Percentiles rank a stretch among this genome's conserved stretches.
Evolutionary conservation across 1,284 basidiomycete species (phyloP).

Genomic region (Cryptococcus sp.): DNA sequence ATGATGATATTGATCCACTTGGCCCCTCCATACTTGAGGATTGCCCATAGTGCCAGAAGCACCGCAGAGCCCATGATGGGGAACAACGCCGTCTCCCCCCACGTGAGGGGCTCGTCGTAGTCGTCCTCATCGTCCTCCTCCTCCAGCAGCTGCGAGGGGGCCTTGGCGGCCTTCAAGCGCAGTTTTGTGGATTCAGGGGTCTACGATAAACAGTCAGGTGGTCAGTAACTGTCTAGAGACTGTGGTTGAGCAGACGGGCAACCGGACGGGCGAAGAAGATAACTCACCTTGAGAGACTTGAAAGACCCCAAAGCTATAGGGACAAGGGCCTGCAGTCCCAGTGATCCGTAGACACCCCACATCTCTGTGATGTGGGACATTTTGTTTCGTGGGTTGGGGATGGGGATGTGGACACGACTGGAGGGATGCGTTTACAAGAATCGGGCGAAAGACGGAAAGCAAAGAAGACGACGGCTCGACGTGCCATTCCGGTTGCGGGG

Average conservation of each 20-base stretch:
- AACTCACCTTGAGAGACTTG: slow-evolving; percentile 45
- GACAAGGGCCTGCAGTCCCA: slow-evolving; percentile 43
- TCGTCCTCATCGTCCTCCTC: slow-evolving; percentile 39
- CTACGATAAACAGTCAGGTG: slow-evolving; percentile 23
- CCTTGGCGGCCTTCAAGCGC: slow-evolving; percentile 13
- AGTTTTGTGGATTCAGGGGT: slow-evolving; percentile 32
- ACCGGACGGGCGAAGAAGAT: slow-evolving; percentile 5
- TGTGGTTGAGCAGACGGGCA: slow-evolving; percentile 15
- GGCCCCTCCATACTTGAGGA: slow-evolving; percentile 64
- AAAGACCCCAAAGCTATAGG: slow-evolving; percentile 49
- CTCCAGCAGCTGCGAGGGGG: slow-evolving; percentile 20
- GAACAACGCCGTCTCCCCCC: slow-evolving; percentile 44
- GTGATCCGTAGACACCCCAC: slow-evolving; percentile 30
- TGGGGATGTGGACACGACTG: no score
- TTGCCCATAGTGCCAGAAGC: slow-evolving; percentile 37
- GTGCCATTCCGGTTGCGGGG: no score
- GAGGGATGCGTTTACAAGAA: no score
- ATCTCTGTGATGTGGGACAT: slow-evolving; percentile 13
- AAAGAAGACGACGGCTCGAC: no score
- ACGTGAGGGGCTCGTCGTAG: slow-evolving; percentile 41
- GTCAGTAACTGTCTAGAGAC: slow-evolving; percentile 6
- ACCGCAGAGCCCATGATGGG: slow-evolving; percentile 45
- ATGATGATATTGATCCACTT: slow-evolving; percentile 65
- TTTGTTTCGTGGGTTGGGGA: not conserved
- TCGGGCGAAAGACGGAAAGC: no score